Percentiles rank a stretch among this genome's conserved stretches.
Conservation (phyloP, 441 rosid species). For the Gossypium laxum region DNA sequence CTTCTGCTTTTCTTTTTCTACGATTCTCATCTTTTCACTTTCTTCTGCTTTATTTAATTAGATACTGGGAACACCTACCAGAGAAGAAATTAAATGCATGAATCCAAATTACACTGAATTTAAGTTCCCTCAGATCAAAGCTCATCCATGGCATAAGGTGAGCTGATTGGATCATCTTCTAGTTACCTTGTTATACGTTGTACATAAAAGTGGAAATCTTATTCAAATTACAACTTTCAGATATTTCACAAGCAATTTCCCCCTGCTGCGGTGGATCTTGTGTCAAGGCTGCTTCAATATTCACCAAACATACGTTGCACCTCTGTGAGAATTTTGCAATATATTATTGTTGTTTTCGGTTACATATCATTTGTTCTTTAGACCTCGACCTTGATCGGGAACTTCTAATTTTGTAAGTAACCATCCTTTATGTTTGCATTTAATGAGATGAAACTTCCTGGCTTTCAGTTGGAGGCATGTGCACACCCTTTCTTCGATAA, state of each 20-base stretch:
- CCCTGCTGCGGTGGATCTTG: conserved; percentile 65
- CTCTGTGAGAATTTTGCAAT: conserved; percentile 42
- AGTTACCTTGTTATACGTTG: not conserved
- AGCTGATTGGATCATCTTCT: conserved; percentile 11
- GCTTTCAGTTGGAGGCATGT: conserved; percentile 65
- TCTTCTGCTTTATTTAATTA: conserved; percentile 19
- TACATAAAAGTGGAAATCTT: conserved; percentile 11
- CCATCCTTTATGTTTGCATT: not conserved
- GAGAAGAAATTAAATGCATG: conserved; percentile 87
- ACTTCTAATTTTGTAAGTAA: not conserved
- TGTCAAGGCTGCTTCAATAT: conserved; percentile 75
- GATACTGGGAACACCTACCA: conserved; percentile 75
- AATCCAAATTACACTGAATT: conserved; percentile 84
- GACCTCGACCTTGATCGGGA: not conserved
- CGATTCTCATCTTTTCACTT: not conserved
- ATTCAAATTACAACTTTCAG: conserved; percentile 28
- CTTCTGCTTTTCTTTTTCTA: not conserved
- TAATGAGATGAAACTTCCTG: conserved; percentile 7
- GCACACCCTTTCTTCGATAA: conserved; percentile 71
- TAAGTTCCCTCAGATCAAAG: conserved; percentile 79
- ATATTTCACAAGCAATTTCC: conserved; percentile 55
- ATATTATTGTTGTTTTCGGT: not conserved
- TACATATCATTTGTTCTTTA: not conserved
- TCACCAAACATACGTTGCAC: conserved; percentile 70
- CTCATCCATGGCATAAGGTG: conserved; percentile 95